Evolutionary conservation across 2,329 filamentous ascomycete genomes (phyloP), one percentile per base, ranked within the genome.

Genomic region (Sporothrix brasiliensis): DNA sequence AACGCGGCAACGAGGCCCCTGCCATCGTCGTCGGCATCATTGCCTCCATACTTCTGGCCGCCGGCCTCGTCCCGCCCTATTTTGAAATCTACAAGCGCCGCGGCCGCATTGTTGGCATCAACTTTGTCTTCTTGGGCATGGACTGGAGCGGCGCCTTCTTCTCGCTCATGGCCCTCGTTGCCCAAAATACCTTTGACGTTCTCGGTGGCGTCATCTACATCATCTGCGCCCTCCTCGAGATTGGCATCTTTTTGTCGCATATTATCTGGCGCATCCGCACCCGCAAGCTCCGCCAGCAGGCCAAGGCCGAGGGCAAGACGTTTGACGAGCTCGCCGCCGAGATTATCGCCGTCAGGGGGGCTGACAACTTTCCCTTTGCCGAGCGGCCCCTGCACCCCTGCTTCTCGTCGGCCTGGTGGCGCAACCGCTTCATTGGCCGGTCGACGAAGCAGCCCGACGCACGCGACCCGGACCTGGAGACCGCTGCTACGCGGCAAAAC

Each of bases 71-170:
- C 4, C 86, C 87, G 1, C 87, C 87, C 0, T 90, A 89, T 74
- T 83, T 83, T 69, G 88, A 90, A 76, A 79, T 89, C 1, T 88
- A 84, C 80, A 89, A 89, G 76, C 81, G 87, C 14, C 81, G 83
- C 67, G 88, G 88, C 0, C 81, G 87, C 30, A 87, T 90, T 2
- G 81, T 89, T 41, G 88, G 88, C 0, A 85, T 90, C 69, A 88
- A 87, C 83, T 81, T 78, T 74, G 76, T 87, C 16, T 91, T 91
- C 73, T 77, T 90, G 3, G 78, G 79, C 0, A 86, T 89, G 74
- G 88, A 91, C 74, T 88, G 84, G 70, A 74, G 82, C 0, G 88
- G 88, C 1, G 88, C 87, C 0, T 82, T 90, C 70, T 89, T 90
- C 76, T 89, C 87, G 0, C 81, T 90, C 27, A 84, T 90, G 81